Evolutionary conservation across 2,329 filamentous ascomycete species (phyloP).

Genomic region (Penicillium sp.): DNA sequence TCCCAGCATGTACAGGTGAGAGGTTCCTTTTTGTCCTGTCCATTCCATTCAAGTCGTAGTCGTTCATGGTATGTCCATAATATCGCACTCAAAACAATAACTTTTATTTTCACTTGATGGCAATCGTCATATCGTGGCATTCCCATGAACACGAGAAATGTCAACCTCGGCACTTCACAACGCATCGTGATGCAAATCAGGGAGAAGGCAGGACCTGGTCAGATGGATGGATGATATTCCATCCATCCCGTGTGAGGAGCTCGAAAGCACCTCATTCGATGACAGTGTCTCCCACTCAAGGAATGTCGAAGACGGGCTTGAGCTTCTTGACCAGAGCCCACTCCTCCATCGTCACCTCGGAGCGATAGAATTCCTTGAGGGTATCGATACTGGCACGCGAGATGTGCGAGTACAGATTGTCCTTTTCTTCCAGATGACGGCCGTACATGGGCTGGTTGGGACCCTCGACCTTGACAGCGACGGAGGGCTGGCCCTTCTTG

Average conservation of each 20-base stretch:
- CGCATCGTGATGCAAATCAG: constrained; percentile 4
- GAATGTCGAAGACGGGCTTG: constrained; percentile 90
- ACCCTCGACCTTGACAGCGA: constrained; percentile 96
- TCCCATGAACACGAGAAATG: constrained; percentile 6
- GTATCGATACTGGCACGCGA: constrained; percentile 87
- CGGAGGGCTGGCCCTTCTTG: constrained; percentile 96
- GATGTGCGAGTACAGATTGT: constrained; percentile 82
- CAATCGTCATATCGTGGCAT: constrained; percentile 15
- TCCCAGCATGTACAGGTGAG: constrained; percentile 31
- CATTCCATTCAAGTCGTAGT: constrained; percentile 26
- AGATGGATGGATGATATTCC: constrained; percentile 1
- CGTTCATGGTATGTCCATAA: constrained; percentile 29
- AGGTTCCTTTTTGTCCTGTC: constrained; percentile 13
- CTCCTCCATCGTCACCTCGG: constrained; percentile 86
- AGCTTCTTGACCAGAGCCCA: constrained; percentile 94
- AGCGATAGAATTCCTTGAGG: constrained; percentile 91
- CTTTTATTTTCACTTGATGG: constrained; percentile 20
- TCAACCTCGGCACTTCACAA: background rate
- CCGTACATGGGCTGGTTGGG: constrained; percentile 90
- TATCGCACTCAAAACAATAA: constrained; percentile 21
- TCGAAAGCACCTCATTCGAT: constrained; percentile 1
- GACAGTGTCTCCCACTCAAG: constrained; percentile 44
- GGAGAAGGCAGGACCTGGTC: constrained; percentile 1
- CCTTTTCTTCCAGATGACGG: constrained; percentile 88
- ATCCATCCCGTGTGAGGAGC: background rate